A percentile compares a stretch with the other conserved stretches of the same genome.
These are phyloP conservation scores for Rhypophila decipiens DNA, from an alignment of 495 filamentous ascomycete species.

Conservation along the genomic window DNA sequence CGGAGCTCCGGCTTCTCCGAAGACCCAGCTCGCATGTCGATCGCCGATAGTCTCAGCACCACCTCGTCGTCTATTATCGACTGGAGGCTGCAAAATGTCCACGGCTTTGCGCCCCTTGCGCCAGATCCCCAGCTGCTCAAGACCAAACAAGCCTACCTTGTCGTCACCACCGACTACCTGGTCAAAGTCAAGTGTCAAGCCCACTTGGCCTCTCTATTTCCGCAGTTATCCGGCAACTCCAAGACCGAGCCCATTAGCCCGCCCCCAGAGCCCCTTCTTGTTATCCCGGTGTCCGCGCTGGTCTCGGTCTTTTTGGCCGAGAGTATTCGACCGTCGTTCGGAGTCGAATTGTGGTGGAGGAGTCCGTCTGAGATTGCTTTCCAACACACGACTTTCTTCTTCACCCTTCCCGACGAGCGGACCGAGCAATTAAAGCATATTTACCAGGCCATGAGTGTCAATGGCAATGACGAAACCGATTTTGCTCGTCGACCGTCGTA, in stretches of 20 bases:
- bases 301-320: constrained; percentile 76
- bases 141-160: constrained; percentile 82
- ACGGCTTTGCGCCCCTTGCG: constrained; percentile 66
- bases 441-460: constrained; percentile 48
- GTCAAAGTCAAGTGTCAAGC: constrained; percentile 74
- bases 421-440: constrained; percentile 71
- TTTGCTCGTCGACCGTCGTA: constrained; percentile 52
- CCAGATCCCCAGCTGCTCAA: constrained; percentile 73
- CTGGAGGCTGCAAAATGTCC: constrained; percentile 34
- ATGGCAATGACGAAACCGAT: constrained; percentile 26
- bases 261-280: constrained; percentile 20
- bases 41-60: constrained; percentile 13
- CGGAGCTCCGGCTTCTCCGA: constrained; percentile 23
- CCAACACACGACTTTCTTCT: constrained; percentile 53
- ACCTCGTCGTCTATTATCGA: constrained; percentile 16
- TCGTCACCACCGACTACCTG: constrained; percentile 80
- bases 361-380: constrained; percentile 50
- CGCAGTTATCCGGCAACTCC: constrained; percentile 15
- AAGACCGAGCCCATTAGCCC: constrained; percentile 9
- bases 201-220: constrained; percentile 43
- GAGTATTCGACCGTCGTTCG: constrained; percentile 69
- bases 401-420: constrained; percentile 64
- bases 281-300: constrained; percentile 64
- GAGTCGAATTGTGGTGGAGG: constrained; percentile 78
- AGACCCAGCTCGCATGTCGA: constrained; percentile 17